These are phyloP conservation scores for Dendrothele bispora DNA, from an alignment of 768 basidiomycete genomes.

Conservation along the genomic window DNA sequence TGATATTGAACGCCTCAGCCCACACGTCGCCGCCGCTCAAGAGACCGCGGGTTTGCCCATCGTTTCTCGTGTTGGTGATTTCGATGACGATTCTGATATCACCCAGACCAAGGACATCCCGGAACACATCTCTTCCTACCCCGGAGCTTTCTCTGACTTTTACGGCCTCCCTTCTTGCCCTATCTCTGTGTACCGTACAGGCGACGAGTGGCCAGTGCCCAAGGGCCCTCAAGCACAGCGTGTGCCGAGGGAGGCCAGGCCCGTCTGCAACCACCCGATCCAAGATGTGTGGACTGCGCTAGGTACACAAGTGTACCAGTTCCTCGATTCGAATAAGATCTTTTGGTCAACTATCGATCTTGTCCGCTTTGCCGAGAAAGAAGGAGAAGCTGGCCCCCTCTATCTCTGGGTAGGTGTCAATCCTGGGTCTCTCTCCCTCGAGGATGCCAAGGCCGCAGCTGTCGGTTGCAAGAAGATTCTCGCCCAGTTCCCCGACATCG, in stretches of 20 bases:
- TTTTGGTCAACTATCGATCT: slow-evolving; percentile 30
- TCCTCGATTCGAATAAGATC: slow-evolving; percentile 25
- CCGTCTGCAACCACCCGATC: slow-evolving; percentile 28
- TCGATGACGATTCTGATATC: too few species aligned
- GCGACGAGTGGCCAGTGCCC: slow-evolving; percentile 23
- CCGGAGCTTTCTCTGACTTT: slow-evolving; percentile 21
- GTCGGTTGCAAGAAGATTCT: slow-evolving; percentile 25
- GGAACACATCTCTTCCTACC: too few species aligned
- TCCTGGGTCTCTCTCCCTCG: slow-evolving; percentile 25
- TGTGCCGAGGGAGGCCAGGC: slow-evolving; percentile 21
- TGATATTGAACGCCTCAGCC: too few species aligned
- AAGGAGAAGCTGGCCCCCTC: slow-evolving; percentile 17
- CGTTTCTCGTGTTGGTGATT: too few species aligned
- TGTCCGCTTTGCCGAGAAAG: slow-evolving; percentile 27
- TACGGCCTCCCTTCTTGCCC: slow-evolving; percentile 21
- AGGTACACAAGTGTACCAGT: slow-evolving; percentile 16
- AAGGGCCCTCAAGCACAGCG: slow-evolving; percentile 18
- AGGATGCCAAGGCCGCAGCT: slow-evolving; percentile 26
- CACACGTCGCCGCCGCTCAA: too few species aligned
- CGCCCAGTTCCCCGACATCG: slow-evolving; percentile 26
- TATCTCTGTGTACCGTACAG: slow-evolving; percentile 27
- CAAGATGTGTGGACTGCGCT: slow-evolving; percentile 21
- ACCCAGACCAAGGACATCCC: too few species aligned
- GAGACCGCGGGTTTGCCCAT: too few species aligned
- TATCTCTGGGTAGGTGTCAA: slow-evolving; percentile 32